Percentiles rank a stretch among this genome's conserved stretches.
These are phyloP conservation scores for Aspergillus unguis DNA, from an alignment of 2,329 filamentous ascomycete species.

Conservation along the genomic window DNA sequence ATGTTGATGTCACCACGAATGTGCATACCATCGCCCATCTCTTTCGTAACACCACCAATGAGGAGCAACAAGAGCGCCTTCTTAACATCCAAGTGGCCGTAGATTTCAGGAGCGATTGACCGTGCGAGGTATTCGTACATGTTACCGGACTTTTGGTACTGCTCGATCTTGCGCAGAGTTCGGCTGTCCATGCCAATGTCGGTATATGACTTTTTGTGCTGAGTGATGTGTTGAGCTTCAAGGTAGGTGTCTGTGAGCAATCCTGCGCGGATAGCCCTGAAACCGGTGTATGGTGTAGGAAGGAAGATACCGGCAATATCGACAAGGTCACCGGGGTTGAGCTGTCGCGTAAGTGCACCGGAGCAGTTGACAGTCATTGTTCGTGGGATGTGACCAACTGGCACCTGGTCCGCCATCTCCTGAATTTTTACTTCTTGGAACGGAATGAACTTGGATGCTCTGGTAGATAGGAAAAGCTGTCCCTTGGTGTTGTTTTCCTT, in stretches of 20 bases:
- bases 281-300: conserved; percentile 97
- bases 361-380: conserved; percentile 87
- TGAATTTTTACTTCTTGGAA: conserved; percentile 99
- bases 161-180: conserved; percentile 78
- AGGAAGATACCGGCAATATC: conserved; percentile 95
- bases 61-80: conserved; percentile 93
- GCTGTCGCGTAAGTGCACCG: conserved; percentile 76
- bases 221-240: conserved; percentile 86
- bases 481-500: conserved; percentile 86
- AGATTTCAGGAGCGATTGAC: conserved; percentile 97
- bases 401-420: conserved; percentile 98
- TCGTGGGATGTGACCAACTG: conserved; percentile 93
- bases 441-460: conserved; percentile 92
- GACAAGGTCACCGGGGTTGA: conserved; percentile 91
- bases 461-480: conserved; percentile 88
- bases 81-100: conserved; percentile 93
- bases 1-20: conserved; percentile 99
- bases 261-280: conserved; percentile 92
- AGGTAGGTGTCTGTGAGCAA: conserved; percentile 96
- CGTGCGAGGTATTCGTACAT: conserved; percentile 94
- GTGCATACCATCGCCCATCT: conserved; percentile 97
- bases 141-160: conserved; percentile 79
- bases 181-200: conserved; percentile 80
- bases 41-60: conserved; percentile 93
- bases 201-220: conserved; percentile 98